Base-by-base conservation (phyloP, 2,329 filamentous ascomycete species). In the Aspergillus sergii region DNA sequence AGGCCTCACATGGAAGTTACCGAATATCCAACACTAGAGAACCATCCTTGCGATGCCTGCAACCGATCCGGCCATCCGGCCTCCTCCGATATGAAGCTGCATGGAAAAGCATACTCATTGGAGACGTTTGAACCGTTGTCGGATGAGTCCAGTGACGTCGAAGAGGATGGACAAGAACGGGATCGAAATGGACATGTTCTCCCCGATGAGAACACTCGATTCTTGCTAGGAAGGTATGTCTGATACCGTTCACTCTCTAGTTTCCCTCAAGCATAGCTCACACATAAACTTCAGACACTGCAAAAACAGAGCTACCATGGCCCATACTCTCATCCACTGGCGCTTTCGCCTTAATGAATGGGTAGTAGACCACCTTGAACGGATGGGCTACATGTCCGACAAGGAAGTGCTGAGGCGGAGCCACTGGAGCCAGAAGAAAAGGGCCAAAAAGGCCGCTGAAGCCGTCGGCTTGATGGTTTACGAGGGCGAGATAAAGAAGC, bases 321-420 rank as follows among this genome's bases (percentile, higher is more conserved):
- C 90, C 0, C 91, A 94, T 72, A 85, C 84, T 1, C 82, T 94
- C 4, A 84, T 88, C 5, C 92, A 95, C 77, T 94, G 92, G 92
- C 89, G 89, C 61, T 86, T 86, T 64, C 86, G 88, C 53, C 85
- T 94, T n/a, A 89, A 91, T 71, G 84, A 89, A 66, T 91, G 86
- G 84, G 88, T 94, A 0, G 82, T 90, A 28, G 82, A 84, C 32
- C 86, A 85, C 59, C 85, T 95, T 0, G 76, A 82, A 28, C 75
- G 75, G 1, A 82, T 88, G 63, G 88, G 87, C 0, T 84, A 89
- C 66, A 81, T 90, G 66, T 80, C 79, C 0, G 78, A 87, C 1
- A 78, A 84, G 12, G 84, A 87, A 70, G 79, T 93, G 36, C 79
- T 88, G 1, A 81, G 88, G 72, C 82, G 90, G 10, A 87, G 89